Conservation (phyloP, 176 grass and related monocot genomes). For the Hsuehochloa calcarea region DNA sequence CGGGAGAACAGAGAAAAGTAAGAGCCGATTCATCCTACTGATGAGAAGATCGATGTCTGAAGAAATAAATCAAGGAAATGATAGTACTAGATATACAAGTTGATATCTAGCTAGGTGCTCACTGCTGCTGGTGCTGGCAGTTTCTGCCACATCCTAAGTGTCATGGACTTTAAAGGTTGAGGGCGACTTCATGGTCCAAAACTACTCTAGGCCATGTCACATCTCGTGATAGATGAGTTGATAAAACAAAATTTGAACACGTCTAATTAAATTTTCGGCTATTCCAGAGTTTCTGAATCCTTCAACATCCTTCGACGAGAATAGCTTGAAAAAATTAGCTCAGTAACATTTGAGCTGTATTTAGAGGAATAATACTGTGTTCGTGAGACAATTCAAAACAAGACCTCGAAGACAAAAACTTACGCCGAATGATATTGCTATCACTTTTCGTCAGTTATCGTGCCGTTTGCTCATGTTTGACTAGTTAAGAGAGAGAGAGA, state of each 20-base stretch:
- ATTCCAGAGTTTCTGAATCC: background rate
- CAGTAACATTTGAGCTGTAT: too few species aligned
- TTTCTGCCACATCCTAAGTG: background rate
- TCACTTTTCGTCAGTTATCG: too few species aligned
- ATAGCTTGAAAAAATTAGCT: background rate
- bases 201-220: background rate
- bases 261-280: background rate
- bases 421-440: too few species aligned
- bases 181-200: slow-evolving; percentile 2
- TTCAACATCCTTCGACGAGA: background rate
- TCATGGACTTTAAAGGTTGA: background rate
- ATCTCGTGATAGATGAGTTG: background rate
- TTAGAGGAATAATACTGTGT: too few species aligned
- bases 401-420: too few species aligned
- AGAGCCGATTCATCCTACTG: background rate
- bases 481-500: too few species aligned
- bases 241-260: background rate
- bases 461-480: too few species aligned
- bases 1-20: background rate
- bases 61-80: background rate
- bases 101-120: background rate
- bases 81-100: background rate
- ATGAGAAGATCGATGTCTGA: background rate
- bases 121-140: background rate
- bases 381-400: too few species aligned